Percentiles rank a stretch among this genome's conserved stretches.
Evolutionary conservation across 2,329 filamentous ascomycete species (phyloP).

Genomic region (Basipetospora chlamydospora): DNA sequence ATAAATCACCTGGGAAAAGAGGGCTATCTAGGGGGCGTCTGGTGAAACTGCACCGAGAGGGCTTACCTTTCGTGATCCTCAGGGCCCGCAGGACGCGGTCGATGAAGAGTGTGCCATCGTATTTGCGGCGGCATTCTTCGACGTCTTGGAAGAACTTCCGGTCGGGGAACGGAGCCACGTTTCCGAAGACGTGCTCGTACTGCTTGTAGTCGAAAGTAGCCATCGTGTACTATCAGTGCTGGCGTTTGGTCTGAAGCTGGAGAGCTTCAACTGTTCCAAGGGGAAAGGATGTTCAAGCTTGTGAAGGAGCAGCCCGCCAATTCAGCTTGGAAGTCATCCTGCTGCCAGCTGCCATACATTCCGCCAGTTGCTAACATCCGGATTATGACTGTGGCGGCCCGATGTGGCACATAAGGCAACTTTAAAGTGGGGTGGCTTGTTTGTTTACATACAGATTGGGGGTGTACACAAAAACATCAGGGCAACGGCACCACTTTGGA

Average conservation of each 20-base stretch:
- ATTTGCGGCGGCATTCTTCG: conserved; percentile 47
- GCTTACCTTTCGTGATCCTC: conserved; percentile 51
- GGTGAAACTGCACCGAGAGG: background rate
- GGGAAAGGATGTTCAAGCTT: too few relatives aligned
- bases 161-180: conserved; percentile 43
- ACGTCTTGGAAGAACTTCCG: conserved; percentile 47
- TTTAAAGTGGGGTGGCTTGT: conserved; percentile 2
- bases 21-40: too few relatives aligned
- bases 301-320: too few relatives aligned
- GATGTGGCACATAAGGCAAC: too few relatives aligned
- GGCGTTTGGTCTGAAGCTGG: too few relatives aligned
- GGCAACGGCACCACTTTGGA: conserved; percentile 1
- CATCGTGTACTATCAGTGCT: too few relatives aligned
- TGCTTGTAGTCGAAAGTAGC: conserved; percentile 50
- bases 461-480: conserved; percentile 9
- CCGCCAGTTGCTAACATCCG: too few relatives aligned
- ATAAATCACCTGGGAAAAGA: too few relatives aligned
- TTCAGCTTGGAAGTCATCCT: too few relatives aligned
- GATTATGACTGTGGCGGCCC: too few relatives aligned
- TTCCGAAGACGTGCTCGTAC: conserved; percentile 54
- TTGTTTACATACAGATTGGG: conserved; percentile 27
- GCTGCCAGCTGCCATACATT: too few relatives aligned
- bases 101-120: conserved; percentile 62
- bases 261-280: too few relatives aligned
- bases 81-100: conserved; percentile 61